Conservation (phyloP, 2,329 filamentous ascomycete genomes). For the Aspergillus brasiliensis region DNA sequence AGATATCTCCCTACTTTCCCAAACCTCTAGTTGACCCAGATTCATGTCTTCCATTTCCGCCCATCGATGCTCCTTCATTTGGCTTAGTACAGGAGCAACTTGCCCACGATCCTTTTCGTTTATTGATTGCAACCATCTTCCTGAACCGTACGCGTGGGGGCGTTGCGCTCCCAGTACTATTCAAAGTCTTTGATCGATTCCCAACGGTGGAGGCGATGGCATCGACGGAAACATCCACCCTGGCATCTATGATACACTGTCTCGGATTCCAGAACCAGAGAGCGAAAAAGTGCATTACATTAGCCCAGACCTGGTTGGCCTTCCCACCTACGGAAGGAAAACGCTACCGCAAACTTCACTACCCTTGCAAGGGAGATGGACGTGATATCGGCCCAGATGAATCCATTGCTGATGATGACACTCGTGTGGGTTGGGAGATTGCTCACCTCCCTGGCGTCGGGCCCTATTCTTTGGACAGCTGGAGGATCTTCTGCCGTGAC, state of each 20-base stretch:
- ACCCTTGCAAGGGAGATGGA: slow-evolving; percentile 54
- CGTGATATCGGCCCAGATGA: slow-evolving; percentile 52
- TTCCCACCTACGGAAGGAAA: slow-evolving; percentile 62
- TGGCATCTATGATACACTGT: slow-evolving; percentile 66
- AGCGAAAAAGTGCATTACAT: slow-evolving; percentile 66
- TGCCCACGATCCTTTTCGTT: slow-evolving; percentile 71
- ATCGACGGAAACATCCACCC: slow-evolving; percentile 55
- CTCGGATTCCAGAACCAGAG: slow-evolving; percentile 72
- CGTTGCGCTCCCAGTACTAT: slow-evolving; percentile 75
- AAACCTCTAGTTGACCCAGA: slow-evolving; percentile 32
- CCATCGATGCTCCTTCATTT: slow-evolving; percentile 64
- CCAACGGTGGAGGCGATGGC: slow-evolving; percentile 67
- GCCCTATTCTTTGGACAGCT: slow-evolving; percentile 82
- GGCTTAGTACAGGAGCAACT: slow-evolving; percentile 84
- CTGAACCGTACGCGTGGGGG: slow-evolving; percentile 78
- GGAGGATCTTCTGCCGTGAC: slow-evolving; percentile 92
- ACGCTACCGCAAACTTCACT: slow-evolving; percentile 60
- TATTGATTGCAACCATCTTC: slow-evolving; percentile 81
- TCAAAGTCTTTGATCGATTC: slow-evolving; percentile 66
- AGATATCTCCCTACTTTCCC: slow-evolving; percentile 49
- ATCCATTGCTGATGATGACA: slow-evolving; percentile 51
- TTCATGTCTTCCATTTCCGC: slow-evolving; percentile 64
- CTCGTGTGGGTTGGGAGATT: slow-evolving; percentile 73
- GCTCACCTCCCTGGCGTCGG: slow-evolving; percentile 78
- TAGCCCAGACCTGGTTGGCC: slow-evolving; percentile 69